A percentile compares a stretch with the other conserved stretches of the same genome.
Evolutionary conservation across 768 basidiomycete genomes (phyloP).

Genomic region (Termitomyces sp.): DNA sequence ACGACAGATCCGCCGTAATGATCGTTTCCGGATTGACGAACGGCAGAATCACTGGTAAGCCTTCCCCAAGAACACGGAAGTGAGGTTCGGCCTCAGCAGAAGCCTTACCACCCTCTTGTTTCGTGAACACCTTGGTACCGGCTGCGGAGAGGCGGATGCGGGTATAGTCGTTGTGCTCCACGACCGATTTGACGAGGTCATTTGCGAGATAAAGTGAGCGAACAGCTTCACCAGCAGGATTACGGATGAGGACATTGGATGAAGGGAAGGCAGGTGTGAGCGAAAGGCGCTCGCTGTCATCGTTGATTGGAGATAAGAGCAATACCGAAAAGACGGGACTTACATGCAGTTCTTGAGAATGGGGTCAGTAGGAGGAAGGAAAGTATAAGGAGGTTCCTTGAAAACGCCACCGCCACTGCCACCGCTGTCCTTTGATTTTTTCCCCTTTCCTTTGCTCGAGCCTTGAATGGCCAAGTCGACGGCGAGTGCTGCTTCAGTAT

Average conservation of each 20-base stretch:
- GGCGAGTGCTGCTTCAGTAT: neutral
- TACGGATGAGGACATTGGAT: conserved; percentile 81
- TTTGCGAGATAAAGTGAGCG: conserved; percentile 90
- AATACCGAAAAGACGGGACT: conserved; percentile 24
- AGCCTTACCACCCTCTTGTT: conserved; percentile 76
- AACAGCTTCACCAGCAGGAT: conserved; percentile 65
- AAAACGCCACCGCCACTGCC: conserved; percentile 45
- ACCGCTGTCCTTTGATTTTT: conserved; percentile 19
- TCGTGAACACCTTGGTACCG: conserved; percentile 91
- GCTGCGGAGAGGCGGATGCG: conserved; percentile 85
- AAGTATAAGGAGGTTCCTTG: conserved; percentile 92
- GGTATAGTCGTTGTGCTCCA: conserved; percentile 78
- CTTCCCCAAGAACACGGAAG: conserved; percentile 82
- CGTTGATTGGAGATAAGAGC: neutral
- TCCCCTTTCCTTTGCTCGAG: conserved; percentile 17
- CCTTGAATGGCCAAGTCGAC: neutral
- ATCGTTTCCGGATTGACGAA: conserved; percentile 68
- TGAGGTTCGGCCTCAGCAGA: conserved; percentile 38
- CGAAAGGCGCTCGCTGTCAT: conserved; percentile 63
- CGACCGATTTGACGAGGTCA: conserved; percentile 75
- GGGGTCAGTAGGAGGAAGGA: conserved; percentile 67
- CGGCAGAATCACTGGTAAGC: conserved; percentile 79
- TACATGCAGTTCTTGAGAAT: conserved; percentile 73
- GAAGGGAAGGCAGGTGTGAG: conserved; percentile 71
- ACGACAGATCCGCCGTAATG: conserved; percentile 50